These are phyloP conservation scores for Corrigiola litoralis DNA, from an alignment of 179 eudicot species.

Conservation along the genomic window DNA sequence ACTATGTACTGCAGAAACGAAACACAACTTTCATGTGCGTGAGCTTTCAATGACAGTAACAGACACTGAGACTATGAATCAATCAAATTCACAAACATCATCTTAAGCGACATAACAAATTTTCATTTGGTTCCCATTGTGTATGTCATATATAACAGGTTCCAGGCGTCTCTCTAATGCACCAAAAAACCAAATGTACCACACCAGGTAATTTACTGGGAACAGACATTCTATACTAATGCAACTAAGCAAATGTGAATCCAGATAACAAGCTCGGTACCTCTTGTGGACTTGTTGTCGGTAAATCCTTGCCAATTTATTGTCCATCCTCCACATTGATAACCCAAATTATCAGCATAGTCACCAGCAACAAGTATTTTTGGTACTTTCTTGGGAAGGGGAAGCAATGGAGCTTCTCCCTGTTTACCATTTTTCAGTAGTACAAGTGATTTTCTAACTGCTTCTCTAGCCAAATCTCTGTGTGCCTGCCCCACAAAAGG, in stretches of 20 bases:
- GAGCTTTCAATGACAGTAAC: too few relatives aligned
- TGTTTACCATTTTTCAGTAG: slow-evolving; percentile 41
- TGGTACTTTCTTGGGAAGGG: slow-evolving; percentile 38
- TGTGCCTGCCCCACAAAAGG: slow-evolving; percentile 32
- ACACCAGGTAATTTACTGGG: neutral
- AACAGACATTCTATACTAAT: neutral
- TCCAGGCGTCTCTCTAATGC: neutral
- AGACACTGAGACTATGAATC: too few relatives aligned
- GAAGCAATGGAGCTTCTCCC: slow-evolving; percentile 32
- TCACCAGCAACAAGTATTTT: slow-evolving; percentile 48
- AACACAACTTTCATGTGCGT: too few relatives aligned
- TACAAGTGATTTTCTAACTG: slow-evolving; percentile 47
- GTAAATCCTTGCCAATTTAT: slow-evolving; percentile 50
- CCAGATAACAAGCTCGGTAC: slow-evolving; percentile 19
- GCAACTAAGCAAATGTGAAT: neutral
- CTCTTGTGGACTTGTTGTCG: slow-evolving; percentile 41
- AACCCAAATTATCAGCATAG: slow-evolving; percentile 53
- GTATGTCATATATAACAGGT: too few relatives aligned
- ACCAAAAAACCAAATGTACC: neutral
- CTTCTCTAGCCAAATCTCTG: slow-evolving; percentile 50
- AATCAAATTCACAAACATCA: too few relatives aligned
- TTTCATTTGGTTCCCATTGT: too few relatives aligned
- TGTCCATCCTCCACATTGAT: slow-evolving; percentile 58
- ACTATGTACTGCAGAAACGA: too few relatives aligned
- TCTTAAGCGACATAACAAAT: too few relatives aligned